phyloP scores from a whole-genome alignment of 1,139 yeast genomes.

The Hemisphaericaspora xylanilytica region DNA sequence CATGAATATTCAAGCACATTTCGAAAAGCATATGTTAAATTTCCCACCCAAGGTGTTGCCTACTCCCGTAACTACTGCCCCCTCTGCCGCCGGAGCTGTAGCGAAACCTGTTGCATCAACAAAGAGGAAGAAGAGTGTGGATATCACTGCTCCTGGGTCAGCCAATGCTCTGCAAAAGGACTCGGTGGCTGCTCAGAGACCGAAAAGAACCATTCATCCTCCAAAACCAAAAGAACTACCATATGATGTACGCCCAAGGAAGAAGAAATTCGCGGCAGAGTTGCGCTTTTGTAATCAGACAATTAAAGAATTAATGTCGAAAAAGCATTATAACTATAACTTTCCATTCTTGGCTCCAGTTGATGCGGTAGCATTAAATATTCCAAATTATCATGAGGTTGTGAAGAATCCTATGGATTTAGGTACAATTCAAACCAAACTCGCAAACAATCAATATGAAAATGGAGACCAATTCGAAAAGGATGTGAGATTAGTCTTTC shows the following conservation, averaged over 20 bases:
- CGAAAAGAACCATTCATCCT: conserved; percentile 94
- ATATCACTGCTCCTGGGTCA: conserved; percentile 2
- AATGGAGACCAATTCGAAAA: conserved; percentile 83
- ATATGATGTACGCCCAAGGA: conserved; percentile 84
- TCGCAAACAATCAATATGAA: conserved; percentile 83
- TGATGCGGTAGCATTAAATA: conserved; percentile 89
- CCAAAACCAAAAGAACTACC: conserved; percentile 94
- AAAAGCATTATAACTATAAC: conserved; percentile 79
- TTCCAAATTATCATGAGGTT: conserved; percentile 83
- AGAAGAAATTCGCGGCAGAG: conserved; percentile 89
- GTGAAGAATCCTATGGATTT: conserved; percentile 95
- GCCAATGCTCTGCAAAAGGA: conserved; percentile 22
- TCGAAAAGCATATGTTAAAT: conserved; percentile 88
- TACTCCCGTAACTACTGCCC: conserved; percentile 19
- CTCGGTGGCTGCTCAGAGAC: conserved; percentile 58
- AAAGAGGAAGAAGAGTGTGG: conserved; percentile 45
- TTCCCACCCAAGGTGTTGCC: conserved; percentile 81
- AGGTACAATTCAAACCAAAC: conserved; percentile 76
- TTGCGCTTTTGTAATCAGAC: conserved; percentile 82
- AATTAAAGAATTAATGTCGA: conserved; percentile 74
- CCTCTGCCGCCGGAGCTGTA: conserved; percentile 25
- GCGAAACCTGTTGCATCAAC: conserved; percentile 42
- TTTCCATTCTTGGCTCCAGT: conserved; percentile 94
- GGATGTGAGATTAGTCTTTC: conserved; percentile 79
- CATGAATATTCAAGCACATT: conserved; percentile 81